Percentiles rank a stretch among this genome's conserved stretches.
Evolutionary conservation across 2,329 filamentous ascomycete species (phyloP).

Genomic region (Metarhizium robertsii): DNA sequence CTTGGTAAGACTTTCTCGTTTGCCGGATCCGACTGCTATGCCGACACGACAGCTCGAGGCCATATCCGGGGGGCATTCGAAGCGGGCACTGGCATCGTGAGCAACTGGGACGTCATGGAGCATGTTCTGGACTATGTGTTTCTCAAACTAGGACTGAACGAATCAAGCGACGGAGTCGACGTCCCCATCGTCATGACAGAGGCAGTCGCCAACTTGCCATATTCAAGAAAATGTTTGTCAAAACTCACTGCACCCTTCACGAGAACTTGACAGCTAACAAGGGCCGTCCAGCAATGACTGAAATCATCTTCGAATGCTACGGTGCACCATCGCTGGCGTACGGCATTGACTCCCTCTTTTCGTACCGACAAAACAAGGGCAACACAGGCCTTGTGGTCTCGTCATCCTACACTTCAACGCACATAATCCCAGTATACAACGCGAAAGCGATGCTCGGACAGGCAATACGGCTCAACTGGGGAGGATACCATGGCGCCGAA

Average conservation of each 20-base stretch:
- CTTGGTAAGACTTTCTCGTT: constrained; percentile 86
- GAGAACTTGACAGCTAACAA: constrained; percentile 10
- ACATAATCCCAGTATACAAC: constrained; percentile 88
- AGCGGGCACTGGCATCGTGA: constrained; percentile 78
- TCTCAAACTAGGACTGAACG: constrained; percentile 82
- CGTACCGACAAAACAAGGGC: constrained; percentile 86
- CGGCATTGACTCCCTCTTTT: constrained; percentile 94
- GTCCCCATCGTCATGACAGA: constrained; percentile 93
- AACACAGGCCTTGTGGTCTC: constrained; percentile 81
- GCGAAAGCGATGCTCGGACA: constrained; percentile 76
- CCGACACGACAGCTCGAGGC: constrained; percentile 83
- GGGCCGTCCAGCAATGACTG: constrained; percentile 68
- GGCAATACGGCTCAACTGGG: constrained; percentile 89
- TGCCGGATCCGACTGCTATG: constrained; percentile 84
- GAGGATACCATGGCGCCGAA: constrained; percentile 79
- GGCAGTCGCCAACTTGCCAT: constrained; percentile 81
- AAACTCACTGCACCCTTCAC: neutral
- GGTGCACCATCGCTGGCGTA: constrained; percentile 81
- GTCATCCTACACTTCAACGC: constrained; percentile 87
- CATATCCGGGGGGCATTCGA: constrained; percentile 91
- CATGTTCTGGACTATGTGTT: constrained; percentile 91
- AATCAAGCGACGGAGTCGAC: constrained; percentile 60
- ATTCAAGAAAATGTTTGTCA: constrained; percentile 73
- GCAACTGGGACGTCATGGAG: constrained; percentile 98
- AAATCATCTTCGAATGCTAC: constrained; percentile 96